Evolutionary conservation across 352 stramenopile species (phyloP), one percentile per base, ranked within the genome.

Genomic region (Ophiocytium majus): DNA sequence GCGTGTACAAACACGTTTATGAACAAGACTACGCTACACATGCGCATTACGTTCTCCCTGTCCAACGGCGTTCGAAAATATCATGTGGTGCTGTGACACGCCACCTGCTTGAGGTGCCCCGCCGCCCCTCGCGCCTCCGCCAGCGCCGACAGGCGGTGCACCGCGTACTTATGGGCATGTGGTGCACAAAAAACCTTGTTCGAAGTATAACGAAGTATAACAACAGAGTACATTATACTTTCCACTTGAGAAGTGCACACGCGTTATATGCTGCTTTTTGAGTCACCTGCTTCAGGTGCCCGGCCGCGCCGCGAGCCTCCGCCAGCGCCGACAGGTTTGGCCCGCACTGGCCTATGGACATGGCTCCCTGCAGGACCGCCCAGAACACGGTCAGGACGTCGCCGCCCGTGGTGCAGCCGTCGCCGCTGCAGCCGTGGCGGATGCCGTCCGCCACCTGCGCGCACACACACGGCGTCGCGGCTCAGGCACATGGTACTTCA

Each of bases 301-400:
- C 82, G 5, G 88, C 89, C 43, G 89, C 88, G 1, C 88, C 88
- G 28, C 81, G 50, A 9, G 89, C 89, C 63, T 86, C 79, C 36
- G 85, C 79, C 0, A 91, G 91, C 1, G 89, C 87, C 81, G 86
- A 64, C 23, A 91, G 79, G 66, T 87, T 89, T 19, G 89, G 89
- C 10, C 85, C 86, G 36, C 84, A 86, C 82, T 91, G 89, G 17
- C 89, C 89, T 28, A 91, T 89, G 19, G 81, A 80, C 88, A 90
- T 90, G 10, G 86, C 76, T 31, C 81, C 84, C 74, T 87, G 63
- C 0, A 89, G 79, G 37, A 89, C 82, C 34, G 85, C 76, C 85
- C 85, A 91, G 75, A 91, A 91, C 19, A 91, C 89, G 33, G 85
- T 90, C 33, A 91, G 43, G 34, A 91, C 87, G 35, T 88, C 82